These are phyloP conservation scores for Hypoxylon lienhwacheense DNA, from an alignment of 495 filamentous ascomycete species.

Conservation along the genomic window DNA sequence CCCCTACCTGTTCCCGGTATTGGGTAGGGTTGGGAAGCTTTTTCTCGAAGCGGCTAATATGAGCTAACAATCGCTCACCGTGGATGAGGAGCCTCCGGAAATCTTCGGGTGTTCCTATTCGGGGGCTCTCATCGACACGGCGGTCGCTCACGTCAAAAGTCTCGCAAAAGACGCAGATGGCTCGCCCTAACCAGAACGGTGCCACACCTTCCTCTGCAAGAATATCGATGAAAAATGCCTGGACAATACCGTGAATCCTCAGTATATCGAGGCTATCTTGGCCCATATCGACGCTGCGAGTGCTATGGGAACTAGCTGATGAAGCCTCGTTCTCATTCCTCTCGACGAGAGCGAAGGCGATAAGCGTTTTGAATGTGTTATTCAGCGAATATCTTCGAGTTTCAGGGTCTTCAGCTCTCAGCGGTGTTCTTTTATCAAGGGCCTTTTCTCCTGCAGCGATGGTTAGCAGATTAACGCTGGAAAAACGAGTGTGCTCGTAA, in stretches of 20 bases:
- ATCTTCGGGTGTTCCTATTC: constrained; percentile 67
- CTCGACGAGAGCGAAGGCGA: constrained; percentile 71
- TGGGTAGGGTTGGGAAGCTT: constrained; percentile 40
- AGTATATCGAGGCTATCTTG: constrained; percentile 67
- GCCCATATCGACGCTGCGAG: constrained; percentile 43
- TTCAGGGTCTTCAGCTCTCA: constrained; percentile 58
- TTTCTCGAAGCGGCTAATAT: constrained; percentile 51
- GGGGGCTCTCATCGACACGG: constrained; percentile 57
- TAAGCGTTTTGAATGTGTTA: constrained; percentile 67
- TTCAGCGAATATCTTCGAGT: constrained; percentile 54
- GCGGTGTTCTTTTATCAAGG: constrained; percentile 57
- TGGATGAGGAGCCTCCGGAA: constrained; percentile 72
- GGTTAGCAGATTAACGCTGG: neutral
- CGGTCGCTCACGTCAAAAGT: constrained; percentile 64
- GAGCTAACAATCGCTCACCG: constrained; percentile 57
- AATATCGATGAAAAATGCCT: constrained; percentile 74
- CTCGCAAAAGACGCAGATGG: constrained; percentile 60
- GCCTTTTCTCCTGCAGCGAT: constrained; percentile 48
- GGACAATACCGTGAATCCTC: constrained; percentile 76
- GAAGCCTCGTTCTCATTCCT: constrained; percentile 57
- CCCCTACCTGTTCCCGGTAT: constrained; percentile 51
- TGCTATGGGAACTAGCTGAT: constrained; percentile 45
- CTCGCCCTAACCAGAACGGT: constrained; percentile 65
- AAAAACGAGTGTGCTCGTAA: neutral
- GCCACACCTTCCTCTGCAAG: constrained; percentile 60